Evolutionary conservation across 2,329 filamentous ascomycete species (phyloP), one percentile per base, ranked within the genome.

Genomic region (Aureobasidium sp.): DNA sequence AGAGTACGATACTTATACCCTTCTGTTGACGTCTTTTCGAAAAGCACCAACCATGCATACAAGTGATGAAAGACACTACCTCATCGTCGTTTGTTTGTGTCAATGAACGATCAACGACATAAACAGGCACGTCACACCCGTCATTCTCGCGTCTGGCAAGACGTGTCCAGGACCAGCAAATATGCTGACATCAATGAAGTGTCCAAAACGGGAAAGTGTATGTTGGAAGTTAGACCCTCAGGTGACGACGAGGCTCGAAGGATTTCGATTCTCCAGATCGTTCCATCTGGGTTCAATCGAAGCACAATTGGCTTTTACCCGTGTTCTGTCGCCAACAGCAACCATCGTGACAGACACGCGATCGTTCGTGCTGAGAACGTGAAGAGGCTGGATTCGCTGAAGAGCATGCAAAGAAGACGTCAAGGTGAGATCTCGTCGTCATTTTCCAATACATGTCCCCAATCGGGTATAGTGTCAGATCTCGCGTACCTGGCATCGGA

Each of bases 131-230:
- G 57, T 51, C 57, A 60, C 29, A 60, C 57, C 39, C 57, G 57
- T 60, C 57, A 60, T 46, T 29, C 43, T 50, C 57, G 57, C 57
- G 57, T 60, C 50, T 17, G 15, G 7, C 7, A 46, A 46, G 39
- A 47, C 52, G 39, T 46, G 39, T 57, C n/a, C 41, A 26, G n/a
- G 10, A 20, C 53, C 10, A 59, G 15, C 20, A n/a, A 32, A 15
- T 2, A 43, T 60, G 26, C 50, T 62, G 60, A 62, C 60, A 62
- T 62, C 60, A 62, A 62, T 56, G 43, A 61, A 56, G 51, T 62
- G 9, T 55, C 59, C 50, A 26, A 56, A 56, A 50, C 10, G 51
- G 60, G 34, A 46, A 51, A 53, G 51, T 62, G 41, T 27, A 39
- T 39, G 12, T 8, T 26, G 34, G 9, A 46, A n/a, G 44, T n/a